phyloP scores from a whole-genome alignment of 2,329 filamentous ascomycete genomes.

The Fusarium brachygibbosum region DNA sequence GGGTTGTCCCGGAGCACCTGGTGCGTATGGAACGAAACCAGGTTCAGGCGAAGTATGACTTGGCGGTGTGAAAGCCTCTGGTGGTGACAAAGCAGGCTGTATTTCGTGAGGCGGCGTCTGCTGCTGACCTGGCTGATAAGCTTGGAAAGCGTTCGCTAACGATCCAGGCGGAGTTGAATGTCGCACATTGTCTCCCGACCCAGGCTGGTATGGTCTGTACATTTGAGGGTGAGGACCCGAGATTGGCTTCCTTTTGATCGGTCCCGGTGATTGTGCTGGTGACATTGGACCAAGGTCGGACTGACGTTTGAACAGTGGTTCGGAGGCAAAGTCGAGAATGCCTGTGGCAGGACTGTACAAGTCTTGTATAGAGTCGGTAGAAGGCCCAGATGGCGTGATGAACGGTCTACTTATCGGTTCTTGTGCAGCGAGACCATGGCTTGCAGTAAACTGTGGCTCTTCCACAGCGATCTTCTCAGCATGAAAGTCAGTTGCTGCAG shows the following conservation, averaged over 20 bases:
- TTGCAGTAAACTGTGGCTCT: not conserved
- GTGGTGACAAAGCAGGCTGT: not conserved
- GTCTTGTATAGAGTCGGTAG: not conserved
- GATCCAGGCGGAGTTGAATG: slow-evolving; percentile 16
- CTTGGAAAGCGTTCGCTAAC: slow-evolving; percentile 10
- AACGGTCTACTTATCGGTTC: not conserved
- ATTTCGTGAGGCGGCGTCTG: not conserved
- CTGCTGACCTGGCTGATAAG: slow-evolving; percentile 21
- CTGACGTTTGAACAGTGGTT: not conserved
- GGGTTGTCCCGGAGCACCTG: not conserved
- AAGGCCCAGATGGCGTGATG: slow-evolving; percentile 1
- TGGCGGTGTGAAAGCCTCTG: not conserved
- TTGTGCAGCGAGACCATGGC: not conserved
- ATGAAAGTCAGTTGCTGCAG: not conserved
- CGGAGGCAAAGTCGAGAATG: slow-evolving; percentile 14
- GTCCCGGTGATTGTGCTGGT: not conserved
- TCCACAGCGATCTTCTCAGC: slow-evolving; percentile 11
- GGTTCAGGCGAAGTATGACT: slow-evolving; percentile 4
- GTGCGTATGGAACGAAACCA: slow-evolving; percentile 7
- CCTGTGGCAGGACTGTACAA: slow-evolving; percentile 24
- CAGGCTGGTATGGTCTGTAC: slow-evolving; percentile 29
- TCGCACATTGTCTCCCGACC: not conserved
- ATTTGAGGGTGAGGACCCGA: not conserved
- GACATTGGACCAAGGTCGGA: not conserved
- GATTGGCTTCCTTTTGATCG: slow-evolving; percentile 36